Evolutionary conservation across 2,329 filamentous ascomycete species (phyloP).

Genomic region (Fusarium citri): DNA sequence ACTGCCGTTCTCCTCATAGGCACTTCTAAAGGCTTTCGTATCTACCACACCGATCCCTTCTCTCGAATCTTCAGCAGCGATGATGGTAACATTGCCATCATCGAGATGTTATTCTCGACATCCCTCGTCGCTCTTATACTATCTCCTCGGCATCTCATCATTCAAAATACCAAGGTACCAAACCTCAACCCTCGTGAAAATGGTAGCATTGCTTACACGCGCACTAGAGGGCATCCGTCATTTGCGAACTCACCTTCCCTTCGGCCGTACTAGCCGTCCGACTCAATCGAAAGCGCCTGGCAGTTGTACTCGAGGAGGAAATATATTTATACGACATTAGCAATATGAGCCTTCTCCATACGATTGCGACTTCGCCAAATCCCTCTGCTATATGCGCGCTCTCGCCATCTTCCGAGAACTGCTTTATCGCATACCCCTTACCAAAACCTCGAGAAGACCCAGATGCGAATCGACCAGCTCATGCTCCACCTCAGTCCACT

Average conservation of each 20-base stretch:
- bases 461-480: constrained; percentile 73
- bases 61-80: constrained; percentile 94
- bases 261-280: constrained; percentile 95
- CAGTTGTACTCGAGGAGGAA: constrained; percentile 93
- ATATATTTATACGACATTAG: constrained; percentile 99
- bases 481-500: constrained; percentile 83
- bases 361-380: constrained; percentile 94
- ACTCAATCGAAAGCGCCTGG: constrained; percentile 91
- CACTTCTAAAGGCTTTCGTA: constrained; percentile 92
- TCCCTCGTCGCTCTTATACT: constrained; percentile 94
- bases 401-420: constrained; percentile 94
- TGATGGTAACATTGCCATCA: constrained; percentile 93
- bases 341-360: constrained; percentile 95
- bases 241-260: constrained; percentile 98
- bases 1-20: constrained; percentile 60
- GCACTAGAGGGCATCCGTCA: constrained; percentile 75
- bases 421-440: constrained; percentile 93
- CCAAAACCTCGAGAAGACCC: constrained; percentile 76
- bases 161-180: constrained; percentile 93
- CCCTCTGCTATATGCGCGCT: constrained; percentile 90
- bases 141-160: constrained; percentile 90
- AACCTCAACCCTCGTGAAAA: not conserved
- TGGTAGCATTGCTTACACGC: constrained; percentile 30
- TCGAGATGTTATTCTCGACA: constrained; percentile 99
- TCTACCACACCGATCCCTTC: constrained; percentile 97